Base-by-base conservation (phyloP, 1,284 basidiomycete genomes). In the Acaromyces ingoldii region DNA sequence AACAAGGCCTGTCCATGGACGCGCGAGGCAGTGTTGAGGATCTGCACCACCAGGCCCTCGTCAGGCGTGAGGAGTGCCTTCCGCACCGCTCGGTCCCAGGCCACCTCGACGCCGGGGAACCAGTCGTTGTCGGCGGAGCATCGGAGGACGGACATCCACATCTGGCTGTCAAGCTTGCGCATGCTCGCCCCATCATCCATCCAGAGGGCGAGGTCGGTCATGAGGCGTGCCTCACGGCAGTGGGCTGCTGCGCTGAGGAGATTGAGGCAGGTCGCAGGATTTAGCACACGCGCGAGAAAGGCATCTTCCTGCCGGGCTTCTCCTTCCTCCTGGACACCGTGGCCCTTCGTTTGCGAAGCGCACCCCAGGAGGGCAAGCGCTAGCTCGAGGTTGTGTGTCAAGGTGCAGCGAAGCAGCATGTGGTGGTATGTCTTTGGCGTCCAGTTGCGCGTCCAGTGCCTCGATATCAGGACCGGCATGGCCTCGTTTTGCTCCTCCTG, bases 91-190 rank as follows among this genome's bases (percentile, higher is more conserved):
- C 45, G 50, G 6, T 61, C 46, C 70, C 70, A 72, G 5, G 67
- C 62, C 13, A 62, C 52, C 17, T 60, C 54, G 3, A 69, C 52
- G 4, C 58, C 70, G 6, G 62, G 59, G 7, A 63, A 15, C 38
- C 62, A 66, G 36, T 57, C 55, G 1, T 54, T 54, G 26, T 62
- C 55, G 11, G 67, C 65, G 29, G 62, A 68, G 1, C 48, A 43
- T 9, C 64, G 55, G 26, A 72, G 55, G 13, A 65, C 50, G 9
- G 57, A 42, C 60, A 70, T 69, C 66, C 67, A 70, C 11, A 58
- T 45, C 24, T 17, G 6, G n/a, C 30, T 4, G 26, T 33, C 29
- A 4, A 6, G 30, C 24, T 21, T 21, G 17, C 31, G 6, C 15
- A 9, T 51, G 13, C 39, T 21, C 55, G 25, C 15, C 51, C 57